Evolutionary conservation across 2,329 filamentous ascomycete genomes (phyloP).

Genomic region (Juglanconis oblonga): DNA sequence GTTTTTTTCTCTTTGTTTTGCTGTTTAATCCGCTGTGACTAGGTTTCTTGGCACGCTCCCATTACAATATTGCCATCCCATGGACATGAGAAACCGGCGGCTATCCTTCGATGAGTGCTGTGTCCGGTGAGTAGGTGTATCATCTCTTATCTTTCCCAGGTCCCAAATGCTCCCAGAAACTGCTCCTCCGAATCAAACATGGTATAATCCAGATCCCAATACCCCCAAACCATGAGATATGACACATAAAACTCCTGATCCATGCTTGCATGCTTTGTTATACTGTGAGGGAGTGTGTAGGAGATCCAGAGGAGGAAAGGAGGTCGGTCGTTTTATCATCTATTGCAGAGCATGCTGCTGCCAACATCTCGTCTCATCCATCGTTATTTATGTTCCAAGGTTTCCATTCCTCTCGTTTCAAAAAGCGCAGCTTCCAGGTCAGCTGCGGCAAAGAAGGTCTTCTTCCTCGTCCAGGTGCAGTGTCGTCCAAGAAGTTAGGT

Average conservation of each 20-base stretch:
- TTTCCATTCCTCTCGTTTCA: not conserved
- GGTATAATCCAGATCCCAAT: constrained; percentile 7
- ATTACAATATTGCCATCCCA: not conserved
- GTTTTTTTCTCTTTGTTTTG: constrained; percentile 4
- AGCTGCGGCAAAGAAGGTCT: constrained; percentile 12
- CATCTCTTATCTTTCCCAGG: not conserved
- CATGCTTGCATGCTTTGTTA: not conserved
- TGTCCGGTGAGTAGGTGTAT: not conserved
- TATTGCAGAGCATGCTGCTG: not conserved
- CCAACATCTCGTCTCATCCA: not conserved
- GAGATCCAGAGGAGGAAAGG: not conserved
- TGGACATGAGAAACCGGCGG: constrained; percentile 5
- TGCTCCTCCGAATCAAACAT: constrained; percentile 1
- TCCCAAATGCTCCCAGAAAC: not conserved
- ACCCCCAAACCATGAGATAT: not conserved
- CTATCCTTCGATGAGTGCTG: not conserved
- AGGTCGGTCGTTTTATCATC: constrained; percentile 8
- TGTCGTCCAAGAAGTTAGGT: constrained; percentile 19
- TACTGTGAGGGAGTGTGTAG: not conserved
- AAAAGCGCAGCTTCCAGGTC: constrained; percentile 16
- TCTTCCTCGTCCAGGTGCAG: constrained; percentile 9
- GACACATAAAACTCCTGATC: constrained; percentile 12
- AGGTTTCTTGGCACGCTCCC: not conserved
- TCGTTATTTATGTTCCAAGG: not conserved
- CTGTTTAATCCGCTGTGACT: constrained; percentile 5